Percentiles rank a stretch among this genome's conserved stretches.
These are phyloP conservation scores for Sanghuangporus weigelae DNA, from an alignment of 1,284 basidiomycete genomes.

Conservation along the genomic window DNA sequence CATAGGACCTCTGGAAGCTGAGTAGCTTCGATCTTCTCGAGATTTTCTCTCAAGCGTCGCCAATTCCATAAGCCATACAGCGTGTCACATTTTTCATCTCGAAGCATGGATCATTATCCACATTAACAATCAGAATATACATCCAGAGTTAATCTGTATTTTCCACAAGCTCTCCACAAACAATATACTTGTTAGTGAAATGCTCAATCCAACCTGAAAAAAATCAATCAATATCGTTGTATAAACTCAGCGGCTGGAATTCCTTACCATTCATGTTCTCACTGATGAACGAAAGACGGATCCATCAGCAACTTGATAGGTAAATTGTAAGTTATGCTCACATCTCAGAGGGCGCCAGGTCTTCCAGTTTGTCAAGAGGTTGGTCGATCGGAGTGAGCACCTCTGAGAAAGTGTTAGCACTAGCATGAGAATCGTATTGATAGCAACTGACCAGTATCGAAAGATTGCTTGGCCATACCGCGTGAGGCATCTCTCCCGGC, in stretches of 20 bases:
- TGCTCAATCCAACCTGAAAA: constrained; percentile 80
- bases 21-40: too few species aligned
- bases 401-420: constrained; percentile 41
- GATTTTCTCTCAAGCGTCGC: too few species aligned
- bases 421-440: background rate
- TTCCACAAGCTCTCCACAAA: constrained; percentile 81
- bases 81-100: too few species aligned
- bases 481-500: constrained; percentile 90
- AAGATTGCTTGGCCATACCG: constrained; percentile 97
- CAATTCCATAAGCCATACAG: too few species aligned
- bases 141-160: constrained; percentile 32
- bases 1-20: too few species aligned
- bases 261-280: constrained; percentile 80
- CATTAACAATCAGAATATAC: background rate
- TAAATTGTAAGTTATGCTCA: constrained; percentile 40
- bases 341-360: constrained; percentile 80
- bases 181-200: constrained; percentile 82
- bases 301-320: background rate
- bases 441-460: constrained; percentile 65
- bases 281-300: constrained; percentile 34
- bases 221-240: background rate
- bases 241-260: background rate
- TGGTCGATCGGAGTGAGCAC: constrained; percentile 87
- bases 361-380: constrained; percentile 78
- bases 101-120: too few species aligned